Evolutionary conservation across 2,329 filamentous ascomycete genomes (phyloP), one percentile per base, ranked within the genome.

Genomic region (Juglanconis oblonga): DNA sequence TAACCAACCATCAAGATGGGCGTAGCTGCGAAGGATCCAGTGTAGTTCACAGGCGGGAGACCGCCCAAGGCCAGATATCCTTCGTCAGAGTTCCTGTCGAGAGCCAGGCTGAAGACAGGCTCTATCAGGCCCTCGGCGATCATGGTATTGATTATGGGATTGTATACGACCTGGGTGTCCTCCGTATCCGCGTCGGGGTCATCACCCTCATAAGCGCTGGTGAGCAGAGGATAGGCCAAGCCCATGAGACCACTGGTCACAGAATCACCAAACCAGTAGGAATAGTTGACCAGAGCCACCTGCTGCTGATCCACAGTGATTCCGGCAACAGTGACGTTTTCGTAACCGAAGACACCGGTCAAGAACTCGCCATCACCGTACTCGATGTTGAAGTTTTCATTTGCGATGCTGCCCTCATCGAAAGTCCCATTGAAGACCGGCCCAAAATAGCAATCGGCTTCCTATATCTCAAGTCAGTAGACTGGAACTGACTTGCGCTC

Each of bases 111-210:
- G 72, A 82, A 84, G 9, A 80, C 65, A 0, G 79, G 74, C 0
- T 74, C 65, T 7, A 79, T 75, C 11, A 76, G 66, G 29, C 75
- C 72, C 35, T 77, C 66, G 55, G 75, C 70, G 64, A 75, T 77
- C 76, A 84, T 78, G 40, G 72, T 79, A 7, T 74, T 78, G 64
- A 85, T 77, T n/a, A 84, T 65, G 0, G 81, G 78, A 55, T 78
- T 73, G 69, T 84, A 85, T 0, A 68, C 58, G 3, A 71, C 57
- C n/a, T 68, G 68, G 51, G 66, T 72, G 47, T 13, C 57, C 48
- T 11, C 2, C 6, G 55, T 49, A 32, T 51, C 51, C 9, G 24
- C 35, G 7, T 31, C 36, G 45, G 55, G 50, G 55, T 64, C 63
- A 5, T 58, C 67, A 59, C 64, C 64, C 36, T 72, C 69, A 2